Evolutionary conservation across 495 filamentous ascomycete species (phyloP), one percentile per base, ranked within the genome.

Genomic region (Cladorrhinum samala): DNA sequence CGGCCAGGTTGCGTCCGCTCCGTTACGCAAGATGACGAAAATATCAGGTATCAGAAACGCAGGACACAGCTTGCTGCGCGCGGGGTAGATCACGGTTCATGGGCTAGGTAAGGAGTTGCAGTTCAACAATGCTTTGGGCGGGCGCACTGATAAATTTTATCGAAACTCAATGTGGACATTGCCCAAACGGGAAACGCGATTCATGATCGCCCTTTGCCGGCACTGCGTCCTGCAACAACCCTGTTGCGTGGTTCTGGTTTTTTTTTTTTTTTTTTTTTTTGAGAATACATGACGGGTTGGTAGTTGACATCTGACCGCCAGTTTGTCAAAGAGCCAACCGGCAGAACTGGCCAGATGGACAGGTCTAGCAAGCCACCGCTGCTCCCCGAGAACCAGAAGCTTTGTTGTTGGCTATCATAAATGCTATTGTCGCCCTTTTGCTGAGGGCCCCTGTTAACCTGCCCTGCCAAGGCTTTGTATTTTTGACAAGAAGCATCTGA

Each of bases 291-390:
- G n/a, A n/a, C n/a, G n/a, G n/a, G n/a, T 40, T 50, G 47, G 54
- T 62, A 33, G 21, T 25, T 53, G 55, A 57, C 53, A 59, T 58
- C 56, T 68, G 67, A 69, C 65, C 65, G 67, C 67, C 63, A 68
- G 65, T 66, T 69, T 65, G 40, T 63, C 20, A 38, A 23, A 25
- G 3, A 24, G 4, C 24, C 45, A 23, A 24, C 24, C n/a, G 20
- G 16, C 14, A 37, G 14, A 37, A 37, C 30, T 37, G 30, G n/a
- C n/a, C n/a, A n/a, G n/a, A n/a, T n/a, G n/a, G n/a, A n/a, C n/a
- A n/a, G n/a, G n/a, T n/a, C n/a, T n/a, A n/a, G n/a, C 27, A 33
- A 33, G 27, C 11, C 27, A 33, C 5, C 6, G 27, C 11, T 33
- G 27, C 27, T 33, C 11, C 27, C 11, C 27, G 11, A 33, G 6